These are phyloP conservation scores for Neofusicoccum kwambonambiense DNA, from an alignment of 2,329 filamentous ascomycete species.

Conservation along the genomic window DNA sequence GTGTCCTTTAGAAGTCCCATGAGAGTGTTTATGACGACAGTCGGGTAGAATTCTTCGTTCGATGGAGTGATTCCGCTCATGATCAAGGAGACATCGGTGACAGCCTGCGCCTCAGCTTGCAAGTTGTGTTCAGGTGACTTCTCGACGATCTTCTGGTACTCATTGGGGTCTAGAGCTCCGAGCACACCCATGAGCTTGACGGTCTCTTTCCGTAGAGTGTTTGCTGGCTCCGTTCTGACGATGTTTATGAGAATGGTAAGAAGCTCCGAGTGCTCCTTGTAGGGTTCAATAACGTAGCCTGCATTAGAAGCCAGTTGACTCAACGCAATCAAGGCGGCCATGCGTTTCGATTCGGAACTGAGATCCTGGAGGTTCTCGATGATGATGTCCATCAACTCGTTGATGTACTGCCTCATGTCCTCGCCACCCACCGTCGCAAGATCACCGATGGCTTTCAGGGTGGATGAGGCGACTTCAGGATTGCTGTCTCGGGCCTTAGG, in stretches of 20 bases:
- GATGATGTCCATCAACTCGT: constrained; percentile 90
- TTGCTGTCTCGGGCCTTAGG: constrained; percentile 86
- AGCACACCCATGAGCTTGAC: constrained; percentile 96
- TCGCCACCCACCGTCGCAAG: constrained; percentile 90
- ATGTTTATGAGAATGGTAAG: constrained; percentile 91
- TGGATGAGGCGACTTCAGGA: constrained; percentile 86
- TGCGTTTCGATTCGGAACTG: constrained; percentile 83
- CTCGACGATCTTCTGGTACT: constrained; percentile 92
- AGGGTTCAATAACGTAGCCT: constrained; percentile 95
- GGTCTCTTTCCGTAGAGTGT: constrained; percentile 83
- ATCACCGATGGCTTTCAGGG: constrained; percentile 92
- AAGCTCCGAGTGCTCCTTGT: constrained; percentile 90
- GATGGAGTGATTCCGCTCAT: constrained; percentile 97
- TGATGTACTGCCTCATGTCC: constrained; percentile 89
- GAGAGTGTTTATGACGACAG: constrained; percentile 93
- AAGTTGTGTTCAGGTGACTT: constrained; percentile 78
- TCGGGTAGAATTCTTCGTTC: constrained; percentile 97
- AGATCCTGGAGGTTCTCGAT: constrained; percentile 92
- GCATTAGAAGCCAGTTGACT: constrained; percentile 94
- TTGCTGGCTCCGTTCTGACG: constrained; percentile 87
- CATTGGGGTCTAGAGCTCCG: constrained; percentile 92
- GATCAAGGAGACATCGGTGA: constrained; percentile 95
- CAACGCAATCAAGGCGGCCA: constrained; percentile 85
- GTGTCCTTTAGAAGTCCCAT: constrained; percentile 89
- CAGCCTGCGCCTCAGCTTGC: constrained; percentile 61